Evolutionary conservation across 805 yeast genomes (phyloP).

Genomic region (Yarrowia sp.): DNA sequence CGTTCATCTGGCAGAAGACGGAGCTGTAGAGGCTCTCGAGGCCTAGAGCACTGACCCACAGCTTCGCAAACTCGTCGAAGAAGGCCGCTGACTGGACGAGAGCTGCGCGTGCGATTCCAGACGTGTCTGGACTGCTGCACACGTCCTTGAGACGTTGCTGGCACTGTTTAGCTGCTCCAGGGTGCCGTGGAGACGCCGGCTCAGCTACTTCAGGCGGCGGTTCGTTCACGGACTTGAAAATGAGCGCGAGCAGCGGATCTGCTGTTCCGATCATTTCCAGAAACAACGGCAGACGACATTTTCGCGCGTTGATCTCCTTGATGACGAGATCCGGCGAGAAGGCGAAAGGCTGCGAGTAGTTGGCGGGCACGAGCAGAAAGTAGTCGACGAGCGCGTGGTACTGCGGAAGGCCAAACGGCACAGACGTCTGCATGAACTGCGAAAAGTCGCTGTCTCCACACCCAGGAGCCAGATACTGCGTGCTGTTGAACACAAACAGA

Average conservation of each 20-base stretch:
- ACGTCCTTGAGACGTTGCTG: constrained; percentile 1
- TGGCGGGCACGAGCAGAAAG: constrained; percentile 31
- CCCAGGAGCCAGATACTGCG: background rate
- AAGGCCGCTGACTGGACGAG: constrained; percentile 29
- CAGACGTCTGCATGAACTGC: constrained; percentile 29
- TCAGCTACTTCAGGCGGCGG: background rate
- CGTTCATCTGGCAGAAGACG: constrained; percentile 31
- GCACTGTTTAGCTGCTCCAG: background rate
- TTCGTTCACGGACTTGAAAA: constrained; percentile 3
- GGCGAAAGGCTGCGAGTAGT: constrained; percentile 14
- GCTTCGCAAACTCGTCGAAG: constrained; percentile 32
- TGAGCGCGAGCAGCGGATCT: constrained; percentile 7
- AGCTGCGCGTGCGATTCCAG: constrained; percentile 31
- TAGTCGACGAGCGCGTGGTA: constrained; percentile 29
- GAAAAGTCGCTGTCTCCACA: background rate
- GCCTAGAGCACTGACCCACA: constrained; percentile 31
- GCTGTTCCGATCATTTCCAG: constrained; percentile 9
- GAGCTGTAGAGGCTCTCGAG: constrained; percentile 29
- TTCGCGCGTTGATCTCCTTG: constrained; percentile 15
- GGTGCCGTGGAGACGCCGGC: background rate
- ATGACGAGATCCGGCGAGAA: constrained; percentile 24
- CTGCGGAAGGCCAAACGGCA: constrained; percentile 32
- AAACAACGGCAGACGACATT: background rate
- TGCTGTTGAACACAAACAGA: constrained; percentile 31
- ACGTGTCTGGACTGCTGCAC: constrained; percentile 13